Percentiles rank a stretch among this genome's conserved stretches.
Conservation (phyloP, 2,329 filamentous ascomycete genomes). For the Ophiostoma perfectum region DNA sequence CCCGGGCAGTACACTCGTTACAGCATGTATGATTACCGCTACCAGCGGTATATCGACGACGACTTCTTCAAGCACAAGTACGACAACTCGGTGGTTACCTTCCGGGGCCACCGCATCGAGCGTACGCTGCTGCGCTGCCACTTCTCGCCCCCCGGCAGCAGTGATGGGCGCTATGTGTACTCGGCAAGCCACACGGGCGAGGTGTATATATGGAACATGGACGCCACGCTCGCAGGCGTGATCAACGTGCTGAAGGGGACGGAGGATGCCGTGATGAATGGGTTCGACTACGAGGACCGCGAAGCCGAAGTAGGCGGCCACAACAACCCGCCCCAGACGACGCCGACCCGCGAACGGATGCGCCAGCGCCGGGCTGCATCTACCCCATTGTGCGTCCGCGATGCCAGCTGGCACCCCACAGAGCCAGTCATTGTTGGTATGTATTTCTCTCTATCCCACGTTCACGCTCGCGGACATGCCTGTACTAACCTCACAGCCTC, state of each 20-base stretch:
- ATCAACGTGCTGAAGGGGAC: constrained; percentile 75
- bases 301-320: not conserved
- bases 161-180: constrained; percentile 88
- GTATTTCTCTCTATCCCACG: constrained; percentile 29
- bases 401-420: constrained; percentile 86
- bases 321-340: not conserved
- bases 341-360: not conserved
- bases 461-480: not conserved
- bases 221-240: constrained; percentile 72
- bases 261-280: not conserved
- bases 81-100: constrained; percentile 90
- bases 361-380: constrained; percentile 10
- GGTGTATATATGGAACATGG: constrained; percentile 84
- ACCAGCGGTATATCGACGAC: constrained; percentile 57
- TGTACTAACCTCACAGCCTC: not conserved
- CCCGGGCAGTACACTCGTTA: constrained; percentile 51
- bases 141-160: constrained; percentile 81
- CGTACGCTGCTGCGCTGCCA: constrained; percentile 91
- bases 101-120: constrained; percentile 81
- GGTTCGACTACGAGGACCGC: constrained; percentile 13
- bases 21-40: constrained; percentile 78
- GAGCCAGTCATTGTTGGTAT: constrained; percentile 69
- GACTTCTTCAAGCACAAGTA: constrained; percentile 68
- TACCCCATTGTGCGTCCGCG: constrained; percentile 65
- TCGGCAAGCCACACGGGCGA: constrained; percentile 84